phyloP scores from a whole-genome alignment of 495 filamentous ascomycete genomes.

The Penicillium cataractarum region DNA sequence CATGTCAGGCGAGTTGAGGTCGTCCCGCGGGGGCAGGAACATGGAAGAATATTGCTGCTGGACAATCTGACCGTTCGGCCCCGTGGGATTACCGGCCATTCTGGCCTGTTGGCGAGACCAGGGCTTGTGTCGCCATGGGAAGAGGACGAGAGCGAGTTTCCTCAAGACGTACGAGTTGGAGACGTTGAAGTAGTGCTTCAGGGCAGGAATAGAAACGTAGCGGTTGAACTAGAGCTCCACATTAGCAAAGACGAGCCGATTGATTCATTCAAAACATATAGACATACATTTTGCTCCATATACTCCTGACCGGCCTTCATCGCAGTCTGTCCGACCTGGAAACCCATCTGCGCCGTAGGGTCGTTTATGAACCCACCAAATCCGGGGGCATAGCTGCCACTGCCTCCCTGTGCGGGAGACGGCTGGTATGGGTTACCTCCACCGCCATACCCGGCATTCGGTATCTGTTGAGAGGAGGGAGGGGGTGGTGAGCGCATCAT shows the following conservation, averaged over 20 bases:
- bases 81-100: conserved; percentile 53
- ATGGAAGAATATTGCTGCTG: conserved; percentile 69
- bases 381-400: conserved; percentile 64
- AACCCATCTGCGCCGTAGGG: conserved; percentile 93
- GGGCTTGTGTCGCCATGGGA: conserved; percentile 95
- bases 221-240: conserved; percentile 72
- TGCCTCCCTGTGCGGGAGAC: conserved; percentile 51
- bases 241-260: conserved; percentile 17
- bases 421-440: conserved; percentile 70
- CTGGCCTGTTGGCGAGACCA: conserved; percentile 80
- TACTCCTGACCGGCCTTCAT: conserved; percentile 88
- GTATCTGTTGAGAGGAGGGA: conserved; percentile 72
- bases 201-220: conserved; percentile 85
- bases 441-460: conserved; percentile 61
- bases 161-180: conserved; percentile 88
- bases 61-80: conserved; percentile 62
- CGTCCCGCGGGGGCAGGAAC: conserved; percentile 93
- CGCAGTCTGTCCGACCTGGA: conserved; percentile 90
- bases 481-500: conserved; percentile 96
- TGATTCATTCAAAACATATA: neutral
- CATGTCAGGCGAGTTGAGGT: conserved; percentile 98
- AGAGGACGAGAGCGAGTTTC: conserved; percentile 87
- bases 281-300: conserved; percentile 82
- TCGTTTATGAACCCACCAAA: conserved; percentile 94
- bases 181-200: conserved; percentile 98